These are phyloP conservation scores for Tolypocladium endophyticum DNA, from an alignment of 2,329 filamentous ascomycete species.

Conservation along the genomic window DNA sequence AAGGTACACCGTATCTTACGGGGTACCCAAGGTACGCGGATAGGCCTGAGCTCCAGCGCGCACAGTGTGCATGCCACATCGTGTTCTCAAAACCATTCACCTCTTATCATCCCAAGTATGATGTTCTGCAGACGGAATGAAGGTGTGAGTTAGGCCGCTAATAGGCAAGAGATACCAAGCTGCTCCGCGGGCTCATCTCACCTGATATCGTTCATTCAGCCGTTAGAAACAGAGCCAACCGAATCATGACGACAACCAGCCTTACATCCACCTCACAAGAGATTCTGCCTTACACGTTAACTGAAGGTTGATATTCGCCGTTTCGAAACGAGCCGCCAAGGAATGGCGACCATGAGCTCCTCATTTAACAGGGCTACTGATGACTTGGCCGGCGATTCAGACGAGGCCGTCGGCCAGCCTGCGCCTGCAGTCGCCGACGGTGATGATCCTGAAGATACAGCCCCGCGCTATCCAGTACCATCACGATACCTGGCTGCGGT, in stretches of 20 bases:
- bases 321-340: neutral
- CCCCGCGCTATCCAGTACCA: constrained; percentile 24
- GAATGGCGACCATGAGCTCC: neutral
- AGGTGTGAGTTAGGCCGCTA: neutral
- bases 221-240: neutral
- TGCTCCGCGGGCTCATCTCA: neutral
- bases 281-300: neutral
- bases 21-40: neutral
- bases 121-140: neutral
- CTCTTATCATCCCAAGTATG: neutral
- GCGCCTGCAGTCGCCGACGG: neutral
- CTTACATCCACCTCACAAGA: neutral
- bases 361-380: neutral
- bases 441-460: constrained; percentile 9
- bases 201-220: neutral
- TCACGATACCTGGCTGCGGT: constrained; percentile 26
- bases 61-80: neutral
- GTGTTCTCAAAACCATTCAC: neutral
- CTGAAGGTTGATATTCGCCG: neutral
- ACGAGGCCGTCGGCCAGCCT: neutral
- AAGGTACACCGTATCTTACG: neutral
- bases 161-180: neutral
- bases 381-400: neutral
- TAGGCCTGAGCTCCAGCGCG: neutral
- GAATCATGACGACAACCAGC: neutral